Evolutionary conservation across 1,139 yeast species (phyloP).

Genomic region (Pichia sp.): DNA sequence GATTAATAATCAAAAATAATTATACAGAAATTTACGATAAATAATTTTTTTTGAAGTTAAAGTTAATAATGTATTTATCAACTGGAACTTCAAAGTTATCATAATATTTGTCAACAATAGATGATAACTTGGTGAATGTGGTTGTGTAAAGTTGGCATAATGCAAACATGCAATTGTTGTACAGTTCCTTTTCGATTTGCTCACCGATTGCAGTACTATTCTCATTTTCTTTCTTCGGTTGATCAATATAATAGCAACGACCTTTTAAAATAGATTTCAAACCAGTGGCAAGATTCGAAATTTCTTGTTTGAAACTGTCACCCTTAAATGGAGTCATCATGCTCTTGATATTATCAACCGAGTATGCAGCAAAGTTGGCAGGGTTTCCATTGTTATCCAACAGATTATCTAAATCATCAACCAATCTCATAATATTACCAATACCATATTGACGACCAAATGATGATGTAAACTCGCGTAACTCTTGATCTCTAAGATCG

Average conservation of each 20-base stretch:
- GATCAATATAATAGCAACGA: constrained; percentile 21
- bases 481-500: constrained; percentile 25
- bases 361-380: constrained; percentile 63
- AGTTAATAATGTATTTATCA: constrained; percentile 34
- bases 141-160: constrained; percentile 38
- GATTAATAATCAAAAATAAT: too few relatives aligned
- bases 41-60: constrained; percentile 26
- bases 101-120: constrained; percentile 42
- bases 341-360: constrained; percentile 55
- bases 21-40: background rate
- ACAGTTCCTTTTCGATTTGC: constrained; percentile 46
- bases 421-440: constrained; percentile 66
- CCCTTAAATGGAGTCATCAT: constrained; percentile 55
- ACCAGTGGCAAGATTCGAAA: constrained; percentile 53
- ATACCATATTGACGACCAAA: constrained; percentile 34
- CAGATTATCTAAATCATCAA: constrained; percentile 60
- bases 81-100: constrained; percentile 39
- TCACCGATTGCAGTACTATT: constrained; percentile 33
- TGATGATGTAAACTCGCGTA: constrained; percentile 22
- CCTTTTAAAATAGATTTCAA: constrained; percentile 59
- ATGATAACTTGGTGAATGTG: constrained; percentile 40
- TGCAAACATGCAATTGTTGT: constrained; percentile 43
- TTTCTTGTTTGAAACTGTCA: constrained; percentile 56
- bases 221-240: constrained; percentile 32
- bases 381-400: constrained; percentile 43